phyloP scores from a whole-genome alignment of 805 yeast genomes.

The Ogataea trehaloabstinens region DNA sequence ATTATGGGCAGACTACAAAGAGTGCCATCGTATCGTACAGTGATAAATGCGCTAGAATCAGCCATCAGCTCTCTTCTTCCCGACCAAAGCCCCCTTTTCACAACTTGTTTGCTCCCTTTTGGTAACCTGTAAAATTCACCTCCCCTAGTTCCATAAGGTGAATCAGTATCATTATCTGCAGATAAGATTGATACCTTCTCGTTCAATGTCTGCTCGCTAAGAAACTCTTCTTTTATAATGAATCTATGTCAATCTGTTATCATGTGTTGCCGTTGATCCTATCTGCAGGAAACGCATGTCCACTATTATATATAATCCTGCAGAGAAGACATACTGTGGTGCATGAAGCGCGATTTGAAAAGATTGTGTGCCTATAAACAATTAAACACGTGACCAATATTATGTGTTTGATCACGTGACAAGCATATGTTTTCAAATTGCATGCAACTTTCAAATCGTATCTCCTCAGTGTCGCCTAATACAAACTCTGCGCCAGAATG shows the following conservation, averaged over 20 bases:
- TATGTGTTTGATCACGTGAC: too few relatives aligned
- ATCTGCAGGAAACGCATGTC: constrained; percentile 72
- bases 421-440: too few relatives aligned
- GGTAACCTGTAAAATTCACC: constrained; percentile 28
- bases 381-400: too few relatives aligned
- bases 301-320: too few relatives aligned
- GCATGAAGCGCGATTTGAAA: too few relatives aligned
- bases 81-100: constrained; percentile 46
- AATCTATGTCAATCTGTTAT: constrained; percentile 98
- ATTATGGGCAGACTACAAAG: constrained; percentile 12
- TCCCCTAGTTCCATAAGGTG: constrained; percentile 16
- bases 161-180: constrained; percentile 24
- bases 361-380: too few relatives aligned
- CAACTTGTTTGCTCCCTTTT: constrained; percentile 51
- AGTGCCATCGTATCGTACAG: too few relatives aligned
- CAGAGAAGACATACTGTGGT: too few relatives aligned
- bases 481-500: too few relatives aligned
- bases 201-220: constrained; percentile 34
- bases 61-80: constrained; percentile 42
- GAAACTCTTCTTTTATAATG: constrained; percentile 94
- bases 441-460: too few relatives aligned
- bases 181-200: constrained; percentile 24
- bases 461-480: too few relatives aligned
- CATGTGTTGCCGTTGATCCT: constrained; percentile 89
- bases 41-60: constrained; percentile 26